Base-by-base conservation (phyloP, 352 stramenopile species). In the Pythium rishiriense region DNA sequence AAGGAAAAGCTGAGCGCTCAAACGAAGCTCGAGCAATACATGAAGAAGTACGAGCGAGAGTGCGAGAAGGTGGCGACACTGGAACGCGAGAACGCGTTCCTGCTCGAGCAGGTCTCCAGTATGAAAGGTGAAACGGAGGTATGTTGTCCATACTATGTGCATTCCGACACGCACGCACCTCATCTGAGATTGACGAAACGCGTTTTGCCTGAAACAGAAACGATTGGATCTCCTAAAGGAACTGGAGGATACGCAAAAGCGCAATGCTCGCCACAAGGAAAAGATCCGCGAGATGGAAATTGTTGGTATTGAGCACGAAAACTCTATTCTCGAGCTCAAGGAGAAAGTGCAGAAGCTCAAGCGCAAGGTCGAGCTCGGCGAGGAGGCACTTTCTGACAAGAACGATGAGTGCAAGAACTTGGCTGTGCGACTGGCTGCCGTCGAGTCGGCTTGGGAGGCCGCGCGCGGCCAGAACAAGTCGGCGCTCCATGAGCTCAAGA, bases 41-140 rank as follows among this genome's bases (percentile, higher is more conserved):
- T 90, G 57, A 88, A 90, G 56, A 93, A 91, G 51, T 90, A 92
- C 49, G 81, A 94, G 58, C 78, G 84, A 35, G 83, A 91, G 58
- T 89, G 83, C 37, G 83, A 90, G 62, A 67, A 74, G 50, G 70
- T 75, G 17, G 71, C 77, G 43, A 75, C 80, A 17, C 74, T 91
- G 0, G 81, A 91, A 57, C 76, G 77, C 2, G 83, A 91, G 52
- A 91, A 90, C 45, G 63, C 75, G 22, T 88, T 91, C 52, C 65
- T 91, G 7, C 65, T 86, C 48, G 79, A 88, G 42, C 83, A 91
- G 25, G 76, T 90, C 4, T 90, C 81, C 12, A 81, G 63, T 41
- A 87, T 88, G 64, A 91, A 88, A 64, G 79, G 76, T 22, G 81
- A 90, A 47, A 91, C 79, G 1, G 81, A 90, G 74, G 76, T 84